phyloP scores from a whole-genome alignment of 108 stramenopile species.

The Conticribra weissflogii region DNA sequence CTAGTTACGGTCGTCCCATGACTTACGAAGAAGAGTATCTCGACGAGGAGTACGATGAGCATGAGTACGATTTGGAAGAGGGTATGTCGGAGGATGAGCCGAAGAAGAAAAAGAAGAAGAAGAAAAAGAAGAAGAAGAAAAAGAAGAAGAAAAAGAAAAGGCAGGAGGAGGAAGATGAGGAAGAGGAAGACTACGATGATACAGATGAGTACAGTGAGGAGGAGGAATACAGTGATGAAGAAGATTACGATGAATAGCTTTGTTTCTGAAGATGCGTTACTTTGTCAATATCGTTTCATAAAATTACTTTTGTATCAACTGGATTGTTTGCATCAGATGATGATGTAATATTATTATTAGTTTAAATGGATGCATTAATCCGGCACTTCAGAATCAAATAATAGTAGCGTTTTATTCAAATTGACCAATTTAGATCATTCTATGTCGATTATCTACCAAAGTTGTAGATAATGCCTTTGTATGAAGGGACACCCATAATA shows the following conservation, averaged over 20 bases:
- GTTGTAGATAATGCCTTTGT: too few species aligned
- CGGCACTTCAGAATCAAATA: too few species aligned
- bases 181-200: constrained; percentile 6
- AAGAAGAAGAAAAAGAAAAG: constrained; percentile 7
- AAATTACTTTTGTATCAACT: too few species aligned
- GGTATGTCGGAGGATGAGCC: constrained; percentile 10
- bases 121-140: neutral
- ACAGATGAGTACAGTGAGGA: neutral
- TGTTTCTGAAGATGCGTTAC: too few species aligned
- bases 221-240: neutral
- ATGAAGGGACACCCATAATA: too few species aligned
- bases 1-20: neutral
- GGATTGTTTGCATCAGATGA: too few species aligned
- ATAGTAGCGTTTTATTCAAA: too few species aligned
- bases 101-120: constrained; percentile 2
- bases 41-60: constrained; percentile 3
- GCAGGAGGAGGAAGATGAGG: constrained; percentile 1
- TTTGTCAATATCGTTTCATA: too few species aligned
- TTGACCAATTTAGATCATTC: too few species aligned
- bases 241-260: neutral
- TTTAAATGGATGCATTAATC: too few species aligned
- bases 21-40: constrained; percentile 19
- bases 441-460: too few species aligned
- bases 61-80: constrained; percentile 3
- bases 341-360: too few species aligned